A percentile compares a stretch with the other conserved stretches of the same genome.
Evolutionary conservation across 495 filamentous ascomycete species (phyloP).

Genomic region (Lentithecium fluviatile): DNA sequence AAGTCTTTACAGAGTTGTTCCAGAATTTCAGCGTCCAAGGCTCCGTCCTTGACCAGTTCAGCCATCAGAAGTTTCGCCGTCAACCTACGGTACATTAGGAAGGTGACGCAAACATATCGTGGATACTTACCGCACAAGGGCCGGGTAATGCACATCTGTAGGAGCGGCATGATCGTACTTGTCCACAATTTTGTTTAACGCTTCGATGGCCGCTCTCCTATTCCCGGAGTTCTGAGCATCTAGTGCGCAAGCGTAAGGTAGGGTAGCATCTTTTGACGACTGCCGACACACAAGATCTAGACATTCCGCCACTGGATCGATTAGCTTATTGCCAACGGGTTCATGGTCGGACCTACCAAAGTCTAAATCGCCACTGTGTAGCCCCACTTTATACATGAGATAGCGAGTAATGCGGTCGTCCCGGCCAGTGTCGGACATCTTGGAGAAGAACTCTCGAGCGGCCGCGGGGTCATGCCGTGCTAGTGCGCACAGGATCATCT

Average conservation of each 20-base stretch:
- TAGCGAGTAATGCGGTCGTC: conserved; percentile 65
- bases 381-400: conserved; percentile 71
- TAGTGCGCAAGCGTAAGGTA: conserved; percentile 72
- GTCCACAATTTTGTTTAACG: conserved; percentile 59
- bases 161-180: conserved; percentile 54
- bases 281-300: conserved; percentile 53
- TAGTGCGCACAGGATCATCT: conserved; percentile 66
- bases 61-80: conserved; percentile 59
- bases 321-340: conserved; percentile 11
- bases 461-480: conserved; percentile 52
- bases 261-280: conserved; percentile 53
- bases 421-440: conserved; percentile 59
- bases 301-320: conserved; percentile 51
- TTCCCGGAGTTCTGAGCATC: conserved; percentile 70
- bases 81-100: conserved; percentile 39
- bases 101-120: background rate
- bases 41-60: conserved; percentile 45
- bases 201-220: conserved; percentile 54
- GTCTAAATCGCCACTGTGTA: conserved; percentile 57
- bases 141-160: conserved; percentile 61
- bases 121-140: conserved; percentile 56
- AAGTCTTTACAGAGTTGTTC: conserved; percentile 60
- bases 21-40: conserved; percentile 1
- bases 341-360: conserved; percentile 46
- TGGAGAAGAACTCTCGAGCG: conserved; percentile 56